Evolutionary conservation across 768 basidiomycete genomes (phyloP).

Genomic region (Lactifluus subvellereus): DNA sequence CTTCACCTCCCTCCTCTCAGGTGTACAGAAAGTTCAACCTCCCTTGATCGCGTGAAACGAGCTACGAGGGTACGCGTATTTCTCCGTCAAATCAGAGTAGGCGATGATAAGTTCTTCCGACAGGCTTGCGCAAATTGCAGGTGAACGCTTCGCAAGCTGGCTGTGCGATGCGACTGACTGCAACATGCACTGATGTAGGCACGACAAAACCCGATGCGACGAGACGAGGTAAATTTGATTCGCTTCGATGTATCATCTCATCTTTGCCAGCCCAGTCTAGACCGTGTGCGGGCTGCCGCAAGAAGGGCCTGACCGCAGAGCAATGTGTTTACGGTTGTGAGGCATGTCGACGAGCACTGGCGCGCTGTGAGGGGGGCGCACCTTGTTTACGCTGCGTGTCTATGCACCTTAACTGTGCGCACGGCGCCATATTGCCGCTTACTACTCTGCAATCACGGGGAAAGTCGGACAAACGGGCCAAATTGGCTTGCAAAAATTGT

Average conservation of each 20-base stretch:
- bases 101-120: not conserved
- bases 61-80: constrained; percentile 11
- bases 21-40: constrained; percentile 6
- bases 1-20: not conserved
- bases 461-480: constrained; percentile 44
- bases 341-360: constrained; percentile 46
- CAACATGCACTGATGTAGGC: constrained; percentile 34
- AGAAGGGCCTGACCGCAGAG: constrained; percentile 46
- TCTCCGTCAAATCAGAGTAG: not conserved
- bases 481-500: constrained; percentile 54
- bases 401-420: constrained; percentile 40
- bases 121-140: constrained; percentile 61
- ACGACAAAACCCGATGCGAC: constrained; percentile 58
- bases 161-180: not conserved
- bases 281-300: constrained; percentile 54
- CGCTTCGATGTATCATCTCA: not conserved
- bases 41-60: constrained; percentile 9
- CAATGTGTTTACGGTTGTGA: constrained; percentile 61
- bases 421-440: constrained; percentile 33
- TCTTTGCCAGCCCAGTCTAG: constrained; percentile 28
- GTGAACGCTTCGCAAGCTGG: constrained; percentile 30
- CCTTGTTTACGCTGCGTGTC: constrained; percentile 35
- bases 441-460: constrained; percentile 24
- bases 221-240: constrained; percentile 42
- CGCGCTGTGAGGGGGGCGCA: constrained; percentile 38